Evolutionary conservation across 768 basidiomycete species (phyloP).

Genomic region (Obba rivulosa): DNA sequence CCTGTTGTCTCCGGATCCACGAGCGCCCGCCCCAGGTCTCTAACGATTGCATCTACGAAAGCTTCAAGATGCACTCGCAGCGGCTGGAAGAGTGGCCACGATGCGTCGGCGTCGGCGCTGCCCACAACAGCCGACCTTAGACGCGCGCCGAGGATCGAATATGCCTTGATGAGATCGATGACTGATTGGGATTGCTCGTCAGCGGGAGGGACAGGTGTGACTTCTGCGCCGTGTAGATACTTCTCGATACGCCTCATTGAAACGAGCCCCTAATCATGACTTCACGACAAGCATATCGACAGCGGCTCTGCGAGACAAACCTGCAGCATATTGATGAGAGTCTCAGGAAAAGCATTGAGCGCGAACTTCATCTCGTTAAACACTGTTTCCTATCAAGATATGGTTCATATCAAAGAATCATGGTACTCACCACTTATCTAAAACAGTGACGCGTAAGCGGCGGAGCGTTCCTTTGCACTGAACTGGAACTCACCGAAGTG

Average conservation of each 20-base stretch:
- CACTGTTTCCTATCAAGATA: conserved; percentile 35
- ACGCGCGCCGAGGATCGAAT: conserved; percentile 64
- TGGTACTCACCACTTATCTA: conserved; percentile 37
- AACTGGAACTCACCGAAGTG: conserved; percentile 35
- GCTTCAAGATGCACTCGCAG: conserved; percentile 46
- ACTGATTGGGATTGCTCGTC: conserved; percentile 54
- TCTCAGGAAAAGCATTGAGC: conserved; percentile 84
- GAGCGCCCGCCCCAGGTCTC: conserved; percentile 64
- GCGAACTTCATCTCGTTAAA: conserved; percentile 88
- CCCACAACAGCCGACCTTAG: conserved; percentile 40
- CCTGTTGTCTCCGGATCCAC: conserved; percentile 41
- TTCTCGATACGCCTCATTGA: conserved; percentile 89
- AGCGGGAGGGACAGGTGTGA: conserved; percentile 55
- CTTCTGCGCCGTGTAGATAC: conserved; percentile 74
- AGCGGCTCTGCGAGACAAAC: conserved; percentile 28
- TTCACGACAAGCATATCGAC: background rate
- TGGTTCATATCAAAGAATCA: background rate
- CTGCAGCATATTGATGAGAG: conserved; percentile 86
- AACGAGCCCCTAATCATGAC: conserved; percentile 53
- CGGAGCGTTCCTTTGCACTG: no score
- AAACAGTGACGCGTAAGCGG: no score
- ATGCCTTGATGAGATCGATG: conserved; percentile 68
- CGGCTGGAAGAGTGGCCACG: conserved; percentile 71
- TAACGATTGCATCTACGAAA: conserved; percentile 55
- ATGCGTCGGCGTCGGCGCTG: conserved; percentile 43